These are phyloP conservation scores for Cladosporium sp. DNA, from an alignment of 2,329 filamentous ascomycete genomes.

Conservation along the genomic window DNA sequence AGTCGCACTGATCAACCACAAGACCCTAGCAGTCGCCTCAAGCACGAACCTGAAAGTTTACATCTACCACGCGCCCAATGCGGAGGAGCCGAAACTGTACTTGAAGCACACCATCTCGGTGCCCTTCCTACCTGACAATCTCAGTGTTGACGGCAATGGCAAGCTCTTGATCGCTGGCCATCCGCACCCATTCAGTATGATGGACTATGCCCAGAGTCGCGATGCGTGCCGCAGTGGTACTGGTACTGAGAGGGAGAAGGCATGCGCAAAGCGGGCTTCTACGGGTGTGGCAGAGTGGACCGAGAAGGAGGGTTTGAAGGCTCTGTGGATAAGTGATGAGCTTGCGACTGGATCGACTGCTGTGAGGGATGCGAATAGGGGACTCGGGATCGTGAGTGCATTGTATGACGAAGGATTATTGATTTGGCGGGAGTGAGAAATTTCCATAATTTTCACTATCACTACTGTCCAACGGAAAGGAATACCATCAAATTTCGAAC, in stretches of 20 bases:
- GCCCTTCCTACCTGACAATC: conserved; percentile 37
- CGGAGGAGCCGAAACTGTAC: conserved; percentile 14
- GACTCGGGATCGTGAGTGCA: conserved; percentile 35
- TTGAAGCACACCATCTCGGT: conserved; percentile 15
- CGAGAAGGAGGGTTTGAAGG: conserved; percentile 28
- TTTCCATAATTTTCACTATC: no score
- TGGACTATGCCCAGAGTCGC: conserved; percentile 20
- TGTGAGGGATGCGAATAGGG: conserved; percentile 35
- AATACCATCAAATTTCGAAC: no score
- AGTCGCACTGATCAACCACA: conserved; percentile 30
- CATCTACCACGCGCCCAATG: conserved; percentile 30
- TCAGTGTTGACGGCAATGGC: conserved; percentile 35
- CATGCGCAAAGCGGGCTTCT: conserved; percentile 24
- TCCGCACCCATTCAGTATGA: conserved; percentile 32
- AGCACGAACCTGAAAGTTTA: conserved; percentile 26
- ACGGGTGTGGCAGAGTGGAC: conserved; percentile 41
- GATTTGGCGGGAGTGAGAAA: conserved; percentile 25
- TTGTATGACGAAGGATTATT: conserved; percentile 41
- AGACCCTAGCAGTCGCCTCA: conserved; percentile 36
- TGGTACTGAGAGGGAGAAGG: conserved; percentile 18
- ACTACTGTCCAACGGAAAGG: no score
- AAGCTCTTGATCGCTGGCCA: conserved; percentile 41
- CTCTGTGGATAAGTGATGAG: conserved; percentile 35
- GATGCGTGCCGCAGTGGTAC: conserved; percentile 17
- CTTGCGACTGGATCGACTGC: conserved; percentile 35